Conservation (phyloP, 106 monocot species). For the Cymbidium sinense region DNA sequence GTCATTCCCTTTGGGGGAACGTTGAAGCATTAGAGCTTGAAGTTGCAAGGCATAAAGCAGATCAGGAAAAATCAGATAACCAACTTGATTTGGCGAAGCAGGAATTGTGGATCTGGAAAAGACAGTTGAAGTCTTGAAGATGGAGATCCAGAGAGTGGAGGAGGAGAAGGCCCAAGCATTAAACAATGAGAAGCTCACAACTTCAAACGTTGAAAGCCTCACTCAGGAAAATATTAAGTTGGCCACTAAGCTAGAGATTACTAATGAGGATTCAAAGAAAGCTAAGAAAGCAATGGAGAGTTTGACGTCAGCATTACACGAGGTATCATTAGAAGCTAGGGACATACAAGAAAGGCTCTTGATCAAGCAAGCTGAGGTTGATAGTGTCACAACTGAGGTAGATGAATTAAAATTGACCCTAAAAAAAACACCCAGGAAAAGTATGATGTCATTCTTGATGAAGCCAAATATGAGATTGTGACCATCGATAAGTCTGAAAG, state of each 20-base stretch:
- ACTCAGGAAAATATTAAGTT: constrained; percentile 29
- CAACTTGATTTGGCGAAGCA: constrained; percentile 22
- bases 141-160: constrained; percentile 7
- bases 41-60: constrained; percentile 23
- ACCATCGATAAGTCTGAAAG: constrained; percentile 28
- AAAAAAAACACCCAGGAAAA: constrained; percentile 40
- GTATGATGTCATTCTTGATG: constrained; percentile 32
- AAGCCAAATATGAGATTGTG: constrained; percentile 52
- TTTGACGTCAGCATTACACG: constrained; percentile 50
- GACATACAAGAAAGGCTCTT: constrained; percentile 44
- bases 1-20: constrained; percentile 31
- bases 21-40: constrained; percentile 38
- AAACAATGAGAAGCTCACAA: constrained; percentile 11
- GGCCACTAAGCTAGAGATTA: constrained; percentile 19
- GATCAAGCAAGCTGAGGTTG: constrained; percentile 34
- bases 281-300: constrained; percentile 50
- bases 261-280: constrained; percentile 33
- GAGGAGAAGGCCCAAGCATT: constrained; percentile 10
- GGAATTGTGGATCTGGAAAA: constrained; percentile 25
- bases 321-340: constrained; percentile 42
- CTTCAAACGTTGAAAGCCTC: constrained; percentile 19
- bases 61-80: constrained; percentile 23
- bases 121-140: constrained; percentile 20
- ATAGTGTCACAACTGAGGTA: constrained; percentile 24
- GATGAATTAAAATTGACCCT: constrained; percentile 32